Evolutionary conservation across 192 early-diverging fungal genomes (phyloP).

Genomic region (Endogone sp.): DNA sequence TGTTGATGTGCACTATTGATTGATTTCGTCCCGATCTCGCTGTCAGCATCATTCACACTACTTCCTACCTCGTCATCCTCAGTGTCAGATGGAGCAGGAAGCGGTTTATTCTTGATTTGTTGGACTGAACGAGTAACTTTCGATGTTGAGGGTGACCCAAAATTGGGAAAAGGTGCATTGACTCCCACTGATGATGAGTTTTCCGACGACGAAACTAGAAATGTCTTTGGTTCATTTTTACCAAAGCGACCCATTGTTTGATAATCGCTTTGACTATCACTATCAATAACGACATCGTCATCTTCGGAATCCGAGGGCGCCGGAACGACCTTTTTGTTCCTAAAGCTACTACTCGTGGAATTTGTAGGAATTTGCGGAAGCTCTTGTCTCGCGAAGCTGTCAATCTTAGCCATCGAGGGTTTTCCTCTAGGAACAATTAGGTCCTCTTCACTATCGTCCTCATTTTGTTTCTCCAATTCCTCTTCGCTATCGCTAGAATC

Average conservation of each 20-base stretch:
- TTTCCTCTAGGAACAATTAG: not conserved
- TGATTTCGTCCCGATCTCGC: not conserved
- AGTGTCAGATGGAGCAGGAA: not conserved
- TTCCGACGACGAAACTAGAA: too few species aligned
- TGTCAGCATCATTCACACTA: not conserved
- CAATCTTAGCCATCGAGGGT: not conserved
- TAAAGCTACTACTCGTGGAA: not conserved
- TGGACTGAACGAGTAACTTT: conserved; percentile 1
- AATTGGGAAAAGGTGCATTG: too few species aligned
- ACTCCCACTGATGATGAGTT: too few species aligned
- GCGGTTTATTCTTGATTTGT: not conserved
- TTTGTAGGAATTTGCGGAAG: not conserved
- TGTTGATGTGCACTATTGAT: not conserved
- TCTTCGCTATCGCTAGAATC: conserved; percentile 4
- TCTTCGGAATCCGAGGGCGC: not conserved
- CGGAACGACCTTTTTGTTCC: not conserved
- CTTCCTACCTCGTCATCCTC: not conserved
- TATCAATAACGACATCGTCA: not conserved
- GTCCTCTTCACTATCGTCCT: conserved; percentile 2
- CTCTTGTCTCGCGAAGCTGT: not conserved
- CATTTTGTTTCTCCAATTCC: not conserved
- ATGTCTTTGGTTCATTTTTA: too few species aligned
- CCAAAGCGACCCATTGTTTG: too few species aligned
- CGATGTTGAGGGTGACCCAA: too few species aligned
- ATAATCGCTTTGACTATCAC: too few species aligned